Evolutionary conservation across 2,329 filamentous ascomycete species (phyloP).

Genomic region (Huntiella savannae): DNA sequence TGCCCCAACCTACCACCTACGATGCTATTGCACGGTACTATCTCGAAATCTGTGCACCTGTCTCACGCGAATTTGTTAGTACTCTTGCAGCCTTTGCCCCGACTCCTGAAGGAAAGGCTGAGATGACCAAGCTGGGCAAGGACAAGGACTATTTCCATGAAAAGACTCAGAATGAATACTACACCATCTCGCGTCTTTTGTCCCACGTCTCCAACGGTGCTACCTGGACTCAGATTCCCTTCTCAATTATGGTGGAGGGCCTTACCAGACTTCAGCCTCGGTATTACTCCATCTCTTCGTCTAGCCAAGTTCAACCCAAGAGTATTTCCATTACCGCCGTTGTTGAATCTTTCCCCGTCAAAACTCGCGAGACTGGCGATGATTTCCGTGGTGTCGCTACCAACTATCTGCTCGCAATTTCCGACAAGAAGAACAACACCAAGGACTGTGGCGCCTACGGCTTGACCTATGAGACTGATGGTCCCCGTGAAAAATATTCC

Average conservation of each 20-base stretch:
- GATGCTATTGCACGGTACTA: constrained; percentile 88
- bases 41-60: constrained; percentile 85
- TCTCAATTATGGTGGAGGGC: constrained; percentile 86
- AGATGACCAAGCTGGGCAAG: constrained; percentile 71
- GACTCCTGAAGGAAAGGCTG: constrained; percentile 62
- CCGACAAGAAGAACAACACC: constrained; percentile 90
- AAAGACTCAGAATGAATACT: constrained; percentile 60
- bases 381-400: constrained; percentile 84
- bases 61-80: constrained; percentile 87
- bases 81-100: constrained; percentile 79
- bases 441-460: constrained; percentile 65
- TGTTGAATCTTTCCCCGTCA: constrained; percentile 65
- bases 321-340: constrained; percentile 91
- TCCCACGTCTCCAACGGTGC: constrained; percentile 51
- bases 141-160: constrained; percentile 94
- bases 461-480: constrained; percentile 67
- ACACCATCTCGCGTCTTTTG: constrained; percentile 79
- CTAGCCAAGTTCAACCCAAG: constrained; percentile 80
- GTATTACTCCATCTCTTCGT: constrained; percentile 98
- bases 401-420: constrained; percentile 86
- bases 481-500: constrained; percentile 92
- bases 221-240: constrained; percentile 70
- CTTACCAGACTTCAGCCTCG: constrained; percentile 88
- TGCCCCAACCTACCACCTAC: constrained; percentile 91
- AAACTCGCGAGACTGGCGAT: constrained; percentile 50